These are phyloP conservation scores for Phaeoacremonium minimum DNA, from an alignment of 2,329 filamentous ascomycete genomes.

Conservation along the genomic window DNA sequence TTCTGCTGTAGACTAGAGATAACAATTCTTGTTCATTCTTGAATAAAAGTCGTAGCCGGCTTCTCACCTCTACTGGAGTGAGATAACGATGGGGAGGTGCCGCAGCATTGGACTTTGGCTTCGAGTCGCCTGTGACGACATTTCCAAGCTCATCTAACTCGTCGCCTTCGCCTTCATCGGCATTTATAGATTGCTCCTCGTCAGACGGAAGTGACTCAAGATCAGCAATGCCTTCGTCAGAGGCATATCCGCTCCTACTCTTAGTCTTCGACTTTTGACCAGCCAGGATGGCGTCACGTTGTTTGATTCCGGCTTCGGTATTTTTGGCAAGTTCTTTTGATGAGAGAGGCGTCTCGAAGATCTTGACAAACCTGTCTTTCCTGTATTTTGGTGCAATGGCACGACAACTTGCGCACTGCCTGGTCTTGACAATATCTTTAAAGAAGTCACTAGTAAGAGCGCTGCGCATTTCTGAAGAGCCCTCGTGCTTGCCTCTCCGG, in stretches of 20 bases:
- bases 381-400: slow-evolving; percentile 79
- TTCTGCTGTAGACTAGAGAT: slow-evolving; percentile 77
- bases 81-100: slow-evolving; percentile 65
- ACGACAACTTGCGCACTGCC: slow-evolving; percentile 62
- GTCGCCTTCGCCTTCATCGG: slow-evolving; percentile 38
- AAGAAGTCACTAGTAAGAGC: slow-evolving; percentile 79
- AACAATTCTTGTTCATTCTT: slow-evolving; percentile 82
- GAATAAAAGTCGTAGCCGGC: slow-evolving; percentile 74
- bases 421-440: slow-evolving; percentile 62
- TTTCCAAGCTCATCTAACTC: slow-evolving; percentile 51
- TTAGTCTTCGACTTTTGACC: slow-evolving; percentile 23
- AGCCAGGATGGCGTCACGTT: slow-evolving; percentile 66
- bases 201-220: slow-evolving; percentile 47
- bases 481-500: slow-evolving; percentile 72
- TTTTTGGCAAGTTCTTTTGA: slow-evolving; percentile 75
- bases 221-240: slow-evolving; percentile 69
- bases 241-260: slow-evolving; percentile 35
- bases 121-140: slow-evolving; percentile 53
- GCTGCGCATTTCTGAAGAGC: slow-evolving; percentile 71
- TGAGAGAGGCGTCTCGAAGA: slow-evolving; percentile 79
- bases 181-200: slow-evolving; percentile 14
- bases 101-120: slow-evolving; percentile 23
- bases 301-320: slow-evolving; percentile 62
- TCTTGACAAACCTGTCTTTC: slow-evolving; percentile 88
- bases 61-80: slow-evolving; percentile 77